Conservation (phyloP, 2,329 filamentous ascomycete genomes). For the Monosporascus sp. region DNA sequence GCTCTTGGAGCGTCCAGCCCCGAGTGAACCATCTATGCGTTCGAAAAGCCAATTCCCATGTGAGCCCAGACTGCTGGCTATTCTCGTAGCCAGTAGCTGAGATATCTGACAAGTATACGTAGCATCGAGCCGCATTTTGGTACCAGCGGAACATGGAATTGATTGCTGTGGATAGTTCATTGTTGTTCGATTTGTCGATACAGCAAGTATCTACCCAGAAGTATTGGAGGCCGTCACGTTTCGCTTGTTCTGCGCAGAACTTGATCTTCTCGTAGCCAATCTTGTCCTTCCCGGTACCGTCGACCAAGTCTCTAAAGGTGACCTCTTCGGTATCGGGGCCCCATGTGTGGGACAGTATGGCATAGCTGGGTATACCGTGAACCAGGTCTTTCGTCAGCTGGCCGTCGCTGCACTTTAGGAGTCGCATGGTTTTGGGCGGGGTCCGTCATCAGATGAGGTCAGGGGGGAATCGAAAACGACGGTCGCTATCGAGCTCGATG, state of each 20-base stretch:
- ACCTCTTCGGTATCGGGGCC: conserved; percentile 3
- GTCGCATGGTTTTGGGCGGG: too few relatives aligned
- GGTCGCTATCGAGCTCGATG: too few relatives aligned
- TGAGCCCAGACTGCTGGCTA: too few relatives aligned
- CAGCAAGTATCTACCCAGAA: not conserved
- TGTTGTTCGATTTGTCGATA: conserved; percentile 1
- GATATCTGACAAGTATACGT: conserved; percentile 3
- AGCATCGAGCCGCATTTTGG: conserved; percentile 5
- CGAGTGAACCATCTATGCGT: too few relatives aligned
- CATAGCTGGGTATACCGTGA: conserved; percentile 1
- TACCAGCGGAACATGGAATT: conserved; percentile 1
- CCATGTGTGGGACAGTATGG: conserved; percentile 14
- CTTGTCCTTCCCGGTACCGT: conserved; percentile 3
- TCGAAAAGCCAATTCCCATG: too few relatives aligned
- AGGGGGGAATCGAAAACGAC: too few relatives aligned
- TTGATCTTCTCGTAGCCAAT: conserved; percentile 4
- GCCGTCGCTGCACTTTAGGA: too few relatives aligned
- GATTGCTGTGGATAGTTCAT: conserved; percentile 1
- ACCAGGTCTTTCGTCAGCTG: too few relatives aligned
- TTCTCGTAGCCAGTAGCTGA: not conserved
- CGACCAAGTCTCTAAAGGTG: conserved; percentile 4
- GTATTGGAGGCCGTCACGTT: not conserved
- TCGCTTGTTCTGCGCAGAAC: conserved; percentile 7
- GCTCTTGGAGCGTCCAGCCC: too few relatives aligned
- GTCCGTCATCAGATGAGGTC: too few relatives aligned